These are phyloP conservation scores for Citrus trifoliata DNA, from an alignment of 345 rosid genomes.

Conservation along the genomic window DNA sequence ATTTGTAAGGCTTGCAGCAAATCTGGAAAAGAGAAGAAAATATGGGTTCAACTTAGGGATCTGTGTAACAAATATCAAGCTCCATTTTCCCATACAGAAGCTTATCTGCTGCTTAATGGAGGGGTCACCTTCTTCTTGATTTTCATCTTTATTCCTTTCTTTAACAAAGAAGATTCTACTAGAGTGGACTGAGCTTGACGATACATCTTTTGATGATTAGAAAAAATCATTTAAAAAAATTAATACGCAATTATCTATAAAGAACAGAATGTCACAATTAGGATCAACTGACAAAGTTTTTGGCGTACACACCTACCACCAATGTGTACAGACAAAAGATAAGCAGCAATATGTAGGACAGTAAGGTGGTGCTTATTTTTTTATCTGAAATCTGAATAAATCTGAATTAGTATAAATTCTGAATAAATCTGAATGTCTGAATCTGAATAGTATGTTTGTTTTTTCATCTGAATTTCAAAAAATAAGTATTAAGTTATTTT, in stretches of 20 bases:
- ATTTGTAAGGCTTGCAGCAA: constrained; percentile 14
- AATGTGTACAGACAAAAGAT: background rate
- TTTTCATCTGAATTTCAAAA: too few species aligned
- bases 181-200: background rate
- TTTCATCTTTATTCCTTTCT: constrained; percentile 31
- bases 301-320: background rate
- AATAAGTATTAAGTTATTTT: too few species aligned
- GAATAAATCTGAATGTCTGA: too few species aligned
- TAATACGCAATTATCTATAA: background rate
- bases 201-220: constrained; percentile 1
- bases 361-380: too few species aligned
- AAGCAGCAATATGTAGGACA: background rate
- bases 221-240: background rate
- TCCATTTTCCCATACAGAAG: background rate
- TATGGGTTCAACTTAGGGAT: constrained; percentile 20
- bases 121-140: constrained; percentile 20
- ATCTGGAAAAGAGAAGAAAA: constrained; percentile 13
- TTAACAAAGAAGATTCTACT: constrained; percentile 17
- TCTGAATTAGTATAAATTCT: too few species aligned
- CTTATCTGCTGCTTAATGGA: background rate
- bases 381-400: too few species aligned
- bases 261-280: background rate
- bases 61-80: constrained; percentile 4
- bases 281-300: background rate
- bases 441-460: too few species aligned